A percentile compares a stretch with the other conserved stretches of the same genome.
Conservation (phyloP, 2,329 filamentous ascomycete species). For the Cladobotryum protrusum region DNA sequence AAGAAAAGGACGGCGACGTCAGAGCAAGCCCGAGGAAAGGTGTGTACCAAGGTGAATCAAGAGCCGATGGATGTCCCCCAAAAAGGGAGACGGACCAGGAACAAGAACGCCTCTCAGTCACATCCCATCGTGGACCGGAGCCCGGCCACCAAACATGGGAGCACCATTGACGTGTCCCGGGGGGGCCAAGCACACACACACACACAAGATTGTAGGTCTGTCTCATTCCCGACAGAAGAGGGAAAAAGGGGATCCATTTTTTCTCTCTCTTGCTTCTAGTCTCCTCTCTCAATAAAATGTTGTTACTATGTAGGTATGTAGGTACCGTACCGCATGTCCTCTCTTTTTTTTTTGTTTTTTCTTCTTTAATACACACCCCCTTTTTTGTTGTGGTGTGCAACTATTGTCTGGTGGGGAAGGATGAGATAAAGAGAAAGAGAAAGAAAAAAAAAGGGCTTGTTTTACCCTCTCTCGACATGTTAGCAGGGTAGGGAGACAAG, state of each 20-base stretch:
- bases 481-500: too few species aligned
- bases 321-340: too few species aligned
- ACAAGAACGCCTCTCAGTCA: conserved; percentile 6
- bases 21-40: background rate
- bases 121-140: conserved; percentile 5
- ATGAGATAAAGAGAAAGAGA: too few species aligned
- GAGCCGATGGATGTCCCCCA: background rate
- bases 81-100: background rate
- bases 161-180: conserved; percentile 20
- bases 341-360: too few species aligned
- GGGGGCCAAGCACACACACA: conserved; percentile 12
- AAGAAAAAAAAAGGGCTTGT: too few species aligned
- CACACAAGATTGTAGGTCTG: conserved; percentile 6
- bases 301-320: too few species aligned
- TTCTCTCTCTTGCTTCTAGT: too few species aligned
- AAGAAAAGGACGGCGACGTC: background rate
- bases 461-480: too few species aligned
- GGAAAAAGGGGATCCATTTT: conserved; percentile 14
- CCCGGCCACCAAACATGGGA: conserved; percentile 10
- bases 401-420: too few species aligned
- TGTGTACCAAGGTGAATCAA: background rate
- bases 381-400: too few species aligned
- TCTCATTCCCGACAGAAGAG: conserved; percentile 16
- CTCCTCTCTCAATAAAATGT: too few species aligned
- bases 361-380: too few species aligned